A percentile compares a stretch with the other conserved stretches of the same genome.
Evolutionary conservation across 441 rosid species (phyloP).

Genomic region (Pelargonium citronellum): DNA sequence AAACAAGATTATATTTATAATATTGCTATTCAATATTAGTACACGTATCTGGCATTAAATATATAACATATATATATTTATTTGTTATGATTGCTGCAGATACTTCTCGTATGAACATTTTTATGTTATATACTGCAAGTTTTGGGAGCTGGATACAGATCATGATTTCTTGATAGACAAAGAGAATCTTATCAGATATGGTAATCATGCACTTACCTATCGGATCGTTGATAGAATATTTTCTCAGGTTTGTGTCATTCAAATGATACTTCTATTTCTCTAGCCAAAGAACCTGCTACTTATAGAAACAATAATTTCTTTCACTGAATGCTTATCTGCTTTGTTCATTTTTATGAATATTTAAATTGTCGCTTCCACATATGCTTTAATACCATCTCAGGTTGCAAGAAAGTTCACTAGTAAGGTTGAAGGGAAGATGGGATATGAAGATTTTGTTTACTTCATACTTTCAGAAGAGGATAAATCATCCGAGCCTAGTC

Average conservation of each 20-base stretch:
- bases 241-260: slow-evolving; percentile 70
- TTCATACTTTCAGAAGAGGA: slow-evolving; percentile 97
- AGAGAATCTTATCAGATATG: slow-evolving; percentile 96
- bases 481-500: slow-evolving; percentile 92
- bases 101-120: slow-evolving; percentile 98
- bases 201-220: slow-evolving; percentile 96
- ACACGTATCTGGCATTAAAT: not conserved
- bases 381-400: slow-evolving; percentile 35
- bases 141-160: slow-evolving; percentile 96
- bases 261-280: slow-evolving; percentile 6
- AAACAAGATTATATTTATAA: not conserved
- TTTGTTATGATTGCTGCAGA: slow-evolving; percentile 34
- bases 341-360: slow-evolving; percentile 11
- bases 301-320: slow-evolving; percentile 10
- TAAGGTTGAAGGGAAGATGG: slow-evolving; percentile 91
- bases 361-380: slow-evolving; percentile 14
- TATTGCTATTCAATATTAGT: slow-evolving; percentile 15
- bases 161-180: slow-evolving; percentile 95
- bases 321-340: slow-evolving; percentile 10
- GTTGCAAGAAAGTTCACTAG: slow-evolving; percentile 86
- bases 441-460: slow-evolving; percentile 98
- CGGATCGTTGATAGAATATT: slow-evolving; percentile 94
- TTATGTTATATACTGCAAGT: slow-evolving; percentile 97
- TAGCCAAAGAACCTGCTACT: slow-evolving; percentile 9
- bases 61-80: not conserved